phyloP scores from a whole-genome alignment of 2,329 filamentous ascomycete genomes.

The Colletotrichum ledebouriae region DNA sequence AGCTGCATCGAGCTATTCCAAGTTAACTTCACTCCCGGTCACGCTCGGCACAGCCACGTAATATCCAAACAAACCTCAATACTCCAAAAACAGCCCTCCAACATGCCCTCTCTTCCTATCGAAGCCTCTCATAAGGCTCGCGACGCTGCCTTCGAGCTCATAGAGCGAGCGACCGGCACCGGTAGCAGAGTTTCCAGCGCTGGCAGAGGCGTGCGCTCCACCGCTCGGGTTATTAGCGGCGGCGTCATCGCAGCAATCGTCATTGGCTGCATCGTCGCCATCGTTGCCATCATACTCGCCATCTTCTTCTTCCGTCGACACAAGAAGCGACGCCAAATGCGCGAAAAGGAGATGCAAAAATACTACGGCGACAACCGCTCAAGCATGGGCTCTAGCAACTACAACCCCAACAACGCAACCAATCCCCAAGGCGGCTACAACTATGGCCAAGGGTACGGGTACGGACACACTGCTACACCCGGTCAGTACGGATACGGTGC shows the following conservation, averaged over 20 bases:
- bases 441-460: conserved; percentile 30
- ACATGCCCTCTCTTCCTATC: conserved; percentile 30
- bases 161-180: conserved; percentile 9
- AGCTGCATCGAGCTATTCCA: no score
- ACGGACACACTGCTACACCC: conserved; percentile 25
- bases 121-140: background rate
- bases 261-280: background rate
- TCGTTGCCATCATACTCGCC: conserved; percentile 4
- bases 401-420: conserved; percentile 10
- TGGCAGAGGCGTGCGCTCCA: background rate
- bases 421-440: conserved; percentile 24
- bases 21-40: no score
- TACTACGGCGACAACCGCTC: conserved; percentile 36
- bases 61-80: background rate
- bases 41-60: no score
- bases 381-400: conserved; percentile 26
- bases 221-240: conserved; percentile 6
- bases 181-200: background rate
- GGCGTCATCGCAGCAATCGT: conserved; percentile 38
- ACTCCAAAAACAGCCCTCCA: background rate
- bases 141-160: background rate
- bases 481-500: conserved; percentile 28
- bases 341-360: conserved; percentile 33
- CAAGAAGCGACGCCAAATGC: conserved; percentile 3
- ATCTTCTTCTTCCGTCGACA: conserved; percentile 20